Evolutionary conservation across 192 early-diverging fungal species (phyloP), one percentile per base, ranked within the genome.

Genomic region (Phlyctochytrium bullatum): DNA sequence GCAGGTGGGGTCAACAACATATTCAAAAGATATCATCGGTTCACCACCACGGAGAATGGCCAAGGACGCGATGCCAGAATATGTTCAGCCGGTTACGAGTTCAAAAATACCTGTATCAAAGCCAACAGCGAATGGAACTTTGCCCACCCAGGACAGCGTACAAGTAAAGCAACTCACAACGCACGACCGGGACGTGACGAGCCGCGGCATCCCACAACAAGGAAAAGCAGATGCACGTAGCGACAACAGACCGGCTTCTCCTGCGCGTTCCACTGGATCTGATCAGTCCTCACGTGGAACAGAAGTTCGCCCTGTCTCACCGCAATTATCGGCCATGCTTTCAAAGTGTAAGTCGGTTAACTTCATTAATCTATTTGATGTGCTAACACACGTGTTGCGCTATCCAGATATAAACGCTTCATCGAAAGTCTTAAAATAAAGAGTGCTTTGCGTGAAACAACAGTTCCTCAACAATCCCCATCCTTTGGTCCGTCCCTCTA

Each of bases 401-500:
- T n/a, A n/a, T n/a, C n/a, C n/a, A n/a, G 40, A 47, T 47, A 20
- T 47, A 14, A 47, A 20, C 20, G 40, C 40, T 47, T 47, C 40
- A 20, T 47, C 40, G 20, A 47, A 47, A 47, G 20, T 20, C 40
- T 47, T 47, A 6, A 47, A 20, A 47, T 25, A 57, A n/a, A n/a
- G n/a, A n/a, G n/a, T n/a, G n/a, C n/a, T n/a, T n/a, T n/a, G n/a
- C n/a, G n/a, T n/a, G n/a, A n/a, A n/a, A n/a, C n/a, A n/a, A n/a
- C n/a, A n/a, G 4, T 24, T 25, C 27, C 54, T 20, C 27, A 14
- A 28, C 20, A n/a, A n/a, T n/a, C n/a, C n/a, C n/a, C n/a, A n/a
- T n/a, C n/a, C n/a, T n/a, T 57, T 28, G 54, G 54, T 31, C 82
- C 82, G 58, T 79, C 78, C 65, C 72, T 76, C 97, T 95, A 99